Conservation (phyloP, 495 filamentous ascomycete genomes). For the Daldinia concentrica region DNA sequence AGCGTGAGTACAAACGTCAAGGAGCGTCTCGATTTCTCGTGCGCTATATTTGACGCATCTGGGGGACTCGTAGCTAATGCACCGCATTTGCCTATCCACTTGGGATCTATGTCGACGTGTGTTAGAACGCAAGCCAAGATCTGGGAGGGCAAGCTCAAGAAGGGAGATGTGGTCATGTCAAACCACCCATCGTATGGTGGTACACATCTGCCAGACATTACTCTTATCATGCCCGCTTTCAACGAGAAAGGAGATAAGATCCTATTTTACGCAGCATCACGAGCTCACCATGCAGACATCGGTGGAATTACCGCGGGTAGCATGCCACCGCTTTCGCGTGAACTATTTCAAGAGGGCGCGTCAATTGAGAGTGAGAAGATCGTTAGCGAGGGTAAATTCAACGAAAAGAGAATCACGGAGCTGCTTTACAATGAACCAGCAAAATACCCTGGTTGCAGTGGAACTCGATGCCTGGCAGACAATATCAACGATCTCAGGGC, state of each 20-base stretch:
- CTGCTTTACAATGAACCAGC: constrained; percentile 86
- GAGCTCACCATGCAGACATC: constrained; percentile 97
- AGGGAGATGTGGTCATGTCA: constrained; percentile 92
- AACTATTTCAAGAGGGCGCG: constrained; percentile 94
- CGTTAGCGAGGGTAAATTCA: constrained; percentile 87
- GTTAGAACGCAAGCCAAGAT: constrained; percentile 92
- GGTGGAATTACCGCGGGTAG: constrained; percentile 94
- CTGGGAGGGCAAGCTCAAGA: constrained; percentile 88
- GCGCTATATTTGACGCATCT: constrained; percentile 90
- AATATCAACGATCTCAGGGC: constrained; percentile 97
- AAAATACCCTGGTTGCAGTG: constrained; percentile 84
- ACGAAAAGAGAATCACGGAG: constrained; percentile 86
- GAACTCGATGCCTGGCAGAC: constrained; percentile 88
- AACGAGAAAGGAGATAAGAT: constrained; percentile 78
- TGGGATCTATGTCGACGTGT: constrained; percentile 93
- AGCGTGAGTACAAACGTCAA: constrained; percentile 98
- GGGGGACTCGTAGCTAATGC: constrained; percentile 95
- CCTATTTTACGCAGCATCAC: constrained; percentile 94
- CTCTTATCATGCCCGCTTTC: constrained; percentile 93
- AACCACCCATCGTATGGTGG: constrained; percentile 97
- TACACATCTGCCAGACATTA: constrained; percentile 85
- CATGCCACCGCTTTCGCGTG: constrained; percentile 94
- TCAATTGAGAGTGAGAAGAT: constrained; percentile 94
- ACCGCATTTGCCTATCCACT: constrained; percentile 92
- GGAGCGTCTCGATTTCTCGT: constrained; percentile 95